phyloP scores from a whole-genome alignment of 2,329 filamentous ascomycete genomes.

The Rasamsonia emersonii region DNA sequence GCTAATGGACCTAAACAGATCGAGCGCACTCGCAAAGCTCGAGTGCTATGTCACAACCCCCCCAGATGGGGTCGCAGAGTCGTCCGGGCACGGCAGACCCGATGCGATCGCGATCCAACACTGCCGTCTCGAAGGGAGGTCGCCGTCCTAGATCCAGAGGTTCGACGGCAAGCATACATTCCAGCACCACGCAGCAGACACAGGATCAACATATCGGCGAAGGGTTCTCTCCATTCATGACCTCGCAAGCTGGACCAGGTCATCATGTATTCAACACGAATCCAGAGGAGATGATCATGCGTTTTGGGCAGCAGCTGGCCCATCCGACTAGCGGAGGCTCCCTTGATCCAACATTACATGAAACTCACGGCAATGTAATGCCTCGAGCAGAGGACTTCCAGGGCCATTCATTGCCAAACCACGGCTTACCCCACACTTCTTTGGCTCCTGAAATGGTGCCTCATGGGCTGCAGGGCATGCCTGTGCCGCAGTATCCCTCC shows the following conservation, averaged over 20 bases:
- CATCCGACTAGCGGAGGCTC: conserved; percentile 27
- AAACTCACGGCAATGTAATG: conserved; percentile 26
- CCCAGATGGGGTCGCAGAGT: conserved; percentile 29
- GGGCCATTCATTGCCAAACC: conserved; percentile 24
- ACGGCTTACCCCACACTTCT: conserved; percentile 27
- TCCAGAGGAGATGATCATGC: conserved; percentile 39
- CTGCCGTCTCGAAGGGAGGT: conserved; percentile 28
- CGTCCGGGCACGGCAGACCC: conserved; percentile 34
- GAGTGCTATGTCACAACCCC: conserved; percentile 29
- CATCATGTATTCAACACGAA: conserved; percentile 31
- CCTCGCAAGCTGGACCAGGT: conserved; percentile 22
- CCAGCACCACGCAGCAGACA: conserved; percentile 36
- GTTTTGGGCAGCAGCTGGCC: conserved; percentile 34
- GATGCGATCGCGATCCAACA: conserved; percentile 33
- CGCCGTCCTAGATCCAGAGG: conserved; percentile 38
- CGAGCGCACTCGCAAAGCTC: conserved; percentile 29
- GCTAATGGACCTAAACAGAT: conserved; percentile 15
- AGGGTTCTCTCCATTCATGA: conserved; percentile 31
- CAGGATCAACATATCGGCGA: conserved; percentile 34
- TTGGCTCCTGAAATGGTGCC: conserved; percentile 27
- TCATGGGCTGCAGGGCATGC: conserved; percentile 23
- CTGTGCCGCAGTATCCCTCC: conserved; percentile 28
- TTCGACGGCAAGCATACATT: conserved; percentile 40
- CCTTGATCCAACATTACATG: conserved; percentile 30
- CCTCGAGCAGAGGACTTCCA: conserved; percentile 31